A percentile compares a stretch with the other conserved stretches of the same genome.
These are phyloP conservation scores for Aspergillus pseudoglaucus DNA, from an alignment of 2,329 filamentous ascomycete genomes.

Conservation along the genomic window DNA sequence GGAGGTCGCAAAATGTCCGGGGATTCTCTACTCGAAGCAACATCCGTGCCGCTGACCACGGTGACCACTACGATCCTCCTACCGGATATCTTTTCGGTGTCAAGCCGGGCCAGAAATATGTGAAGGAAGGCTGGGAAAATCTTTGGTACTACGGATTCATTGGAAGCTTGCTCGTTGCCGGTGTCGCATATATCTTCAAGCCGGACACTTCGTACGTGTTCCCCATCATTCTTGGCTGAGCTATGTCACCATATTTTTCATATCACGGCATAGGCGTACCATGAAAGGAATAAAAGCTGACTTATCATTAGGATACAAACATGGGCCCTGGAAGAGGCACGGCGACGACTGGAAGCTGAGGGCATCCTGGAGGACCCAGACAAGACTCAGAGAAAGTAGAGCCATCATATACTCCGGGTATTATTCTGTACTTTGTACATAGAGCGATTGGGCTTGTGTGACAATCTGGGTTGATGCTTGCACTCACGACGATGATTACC, in stretches of 20 bases:
- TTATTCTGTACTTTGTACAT: conserved; percentile 38
- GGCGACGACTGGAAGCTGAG: conserved; percentile 90
- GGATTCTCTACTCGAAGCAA: conserved; percentile 37
- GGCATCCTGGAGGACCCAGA: conserved; percentile 80
- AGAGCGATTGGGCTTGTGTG: conserved; percentile 28
- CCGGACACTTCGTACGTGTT: conserved; percentile 91
- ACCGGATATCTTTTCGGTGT: conserved; percentile 89
- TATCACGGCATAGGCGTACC: not conserved
- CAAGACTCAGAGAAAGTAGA: conserved; percentile 49
- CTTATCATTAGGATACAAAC: conserved; percentile 75
- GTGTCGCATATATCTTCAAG: conserved; percentile 87
- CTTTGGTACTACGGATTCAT: conserved; percentile 80
- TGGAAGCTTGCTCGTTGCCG: conserved; percentile 65
- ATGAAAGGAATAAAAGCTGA: conserved; percentile 11
- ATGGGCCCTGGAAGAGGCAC: conserved; percentile 95
- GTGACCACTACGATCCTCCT: conserved; percentile 80
- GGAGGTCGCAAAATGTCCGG: conserved; percentile 28
- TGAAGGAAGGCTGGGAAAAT: conserved; percentile 95
- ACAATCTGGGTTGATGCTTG: conserved; percentile 22
- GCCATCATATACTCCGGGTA: conserved; percentile 10
- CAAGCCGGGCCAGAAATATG: conserved; percentile 89
- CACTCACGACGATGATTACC: conserved; percentile 18
- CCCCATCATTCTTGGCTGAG: not conserved
- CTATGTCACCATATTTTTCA: not conserved
- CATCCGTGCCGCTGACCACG: conserved; percentile 49